Conservation (phyloP, 805 yeast genomes). For the Debaryomyces prosopidis region DNA sequence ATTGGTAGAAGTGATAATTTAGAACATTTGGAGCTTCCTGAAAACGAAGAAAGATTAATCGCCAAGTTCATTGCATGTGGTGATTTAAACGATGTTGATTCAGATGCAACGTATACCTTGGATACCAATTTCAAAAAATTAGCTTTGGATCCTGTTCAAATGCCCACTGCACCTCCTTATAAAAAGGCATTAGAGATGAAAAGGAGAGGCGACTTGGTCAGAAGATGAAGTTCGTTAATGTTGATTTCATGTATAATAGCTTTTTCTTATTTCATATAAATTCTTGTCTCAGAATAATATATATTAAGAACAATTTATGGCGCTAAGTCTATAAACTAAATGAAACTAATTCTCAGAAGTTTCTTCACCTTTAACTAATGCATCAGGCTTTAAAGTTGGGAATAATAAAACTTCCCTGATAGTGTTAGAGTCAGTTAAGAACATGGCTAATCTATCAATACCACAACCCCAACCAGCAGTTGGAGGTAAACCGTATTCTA, state of each 20-base stretch:
- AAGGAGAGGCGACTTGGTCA: slow-evolving; percentile 54
- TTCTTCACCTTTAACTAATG: slow-evolving; percentile 39
- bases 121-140: slow-evolving; percentile 36
- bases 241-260: slow-evolving; percentile 1
- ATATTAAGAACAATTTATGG: background rate
- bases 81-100: slow-evolving; percentile 81
- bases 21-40: slow-evolving; percentile 49
- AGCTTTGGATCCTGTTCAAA: slow-evolving; percentile 88
- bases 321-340: background rate
- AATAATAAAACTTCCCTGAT: slow-evolving; percentile 95
- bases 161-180: slow-evolving; percentile 97
- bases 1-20: slow-evolving; percentile 56
- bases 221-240: slow-evolving; percentile 1
- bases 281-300: too few species aligned
- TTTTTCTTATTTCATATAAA: background rate
- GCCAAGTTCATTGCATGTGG: slow-evolving; percentile 98
- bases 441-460: slow-evolving; percentile 97
- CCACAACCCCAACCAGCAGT: slow-evolving; percentile 99
- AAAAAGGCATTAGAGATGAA: slow-evolving; percentile 87
- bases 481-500: slow-evolving; percentile 98
- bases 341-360: slow-evolving; percentile 12
- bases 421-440: slow-evolving; percentile 92
- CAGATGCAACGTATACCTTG: slow-evolving; percentile 88
- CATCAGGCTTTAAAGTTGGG: slow-evolving; percentile 98
- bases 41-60: slow-evolving; percentile 63